Evolutionary conservation across 1,284 basidiomycete species (phyloP).

Genomic region (Cutaneotrichosporon cutaneum): DNA sequence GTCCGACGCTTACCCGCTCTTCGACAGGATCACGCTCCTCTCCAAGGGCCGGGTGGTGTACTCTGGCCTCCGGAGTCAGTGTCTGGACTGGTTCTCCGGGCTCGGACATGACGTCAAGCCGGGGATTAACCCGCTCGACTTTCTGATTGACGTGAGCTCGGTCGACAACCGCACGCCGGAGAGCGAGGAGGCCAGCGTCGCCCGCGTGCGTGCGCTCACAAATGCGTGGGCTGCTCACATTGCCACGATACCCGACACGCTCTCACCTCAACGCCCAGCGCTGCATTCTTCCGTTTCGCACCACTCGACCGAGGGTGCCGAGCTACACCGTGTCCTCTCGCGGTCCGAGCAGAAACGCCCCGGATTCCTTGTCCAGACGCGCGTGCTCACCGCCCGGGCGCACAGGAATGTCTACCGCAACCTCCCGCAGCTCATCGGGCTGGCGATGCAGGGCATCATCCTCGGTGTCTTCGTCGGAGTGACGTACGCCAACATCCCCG

Average conservation of each 20-base stretch:
- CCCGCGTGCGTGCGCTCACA: conserved; percentile 37
- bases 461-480: conserved; percentile 42
- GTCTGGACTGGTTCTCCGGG: conserved; percentile 54
- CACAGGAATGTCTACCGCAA: conserved; percentile 52
- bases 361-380: conserved; percentile 44
- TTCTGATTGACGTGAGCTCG: conserved; percentile 57
- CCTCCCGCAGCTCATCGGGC: conserved; percentile 43
- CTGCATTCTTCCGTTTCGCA: not conserved
- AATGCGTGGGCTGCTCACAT: conserved; percentile 35
- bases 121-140: conserved; percentile 55
- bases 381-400: conserved; percentile 43
- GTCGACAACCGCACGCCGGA: conserved; percentile 55
- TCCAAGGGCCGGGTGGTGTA: conserved; percentile 57
- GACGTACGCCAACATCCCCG: conserved; percentile 34
- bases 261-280: not conserved
- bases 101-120: conserved; percentile 46
- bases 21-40: conserved; percentile 56
- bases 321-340: conserved; percentile 15
- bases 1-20: conserved; percentile 58
- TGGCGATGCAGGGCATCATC: conserved; percentile 46
- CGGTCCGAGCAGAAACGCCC: conserved; percentile 30
- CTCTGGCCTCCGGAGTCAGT: conserved; percentile 50
- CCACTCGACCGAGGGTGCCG: not conserved
- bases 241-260: not conserved
- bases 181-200: conserved; percentile 48